These are phyloP conservation scores for Novymonas esmeraldas DNA, from an alignment of 208 protist species.

Conservation along the genomic window DNA sequence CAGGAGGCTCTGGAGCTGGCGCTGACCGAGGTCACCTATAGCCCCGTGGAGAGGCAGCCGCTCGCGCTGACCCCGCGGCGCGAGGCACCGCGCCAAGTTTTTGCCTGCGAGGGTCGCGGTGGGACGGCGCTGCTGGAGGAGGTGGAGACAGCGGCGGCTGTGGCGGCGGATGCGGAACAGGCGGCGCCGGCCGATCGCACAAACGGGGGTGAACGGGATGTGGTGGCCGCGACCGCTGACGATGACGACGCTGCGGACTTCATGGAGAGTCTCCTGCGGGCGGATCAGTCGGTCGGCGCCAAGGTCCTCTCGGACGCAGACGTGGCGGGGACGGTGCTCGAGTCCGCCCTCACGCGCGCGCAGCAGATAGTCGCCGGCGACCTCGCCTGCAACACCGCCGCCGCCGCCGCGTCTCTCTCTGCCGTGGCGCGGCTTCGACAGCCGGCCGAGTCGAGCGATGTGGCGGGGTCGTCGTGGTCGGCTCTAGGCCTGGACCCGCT, in stretches of 20 bases:
- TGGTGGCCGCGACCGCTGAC: too few species aligned
- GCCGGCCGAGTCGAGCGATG: conserved; percentile 35
- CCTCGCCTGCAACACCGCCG: conserved; percentile 19
- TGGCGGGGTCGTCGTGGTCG: conserved; percentile 45
- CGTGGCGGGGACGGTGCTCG: conserved; percentile 54
- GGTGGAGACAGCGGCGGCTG: conserved; percentile 1
- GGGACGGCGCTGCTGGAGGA: conserved; percentile 51
- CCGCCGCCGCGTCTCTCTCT: neutral
- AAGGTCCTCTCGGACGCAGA: conserved; percentile 68
- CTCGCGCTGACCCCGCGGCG: conserved; percentile 52
- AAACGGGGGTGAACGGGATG: too few species aligned
- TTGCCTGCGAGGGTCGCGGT: conserved; percentile 53
- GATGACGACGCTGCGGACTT: conserved; percentile 21
- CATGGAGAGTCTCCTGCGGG: conserved; percentile 17
- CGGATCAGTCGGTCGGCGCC: conserved; percentile 39
- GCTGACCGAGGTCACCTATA: conserved; percentile 64
- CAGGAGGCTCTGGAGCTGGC: conserved; percentile 64
- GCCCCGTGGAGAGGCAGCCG: conserved; percentile 70
- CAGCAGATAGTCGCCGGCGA: conserved; percentile 46
- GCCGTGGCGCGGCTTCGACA: conserved; percentile 1
- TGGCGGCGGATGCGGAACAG: too few species aligned
- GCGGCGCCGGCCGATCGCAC: too few species aligned
- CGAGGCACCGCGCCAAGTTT: conserved; percentile 25
- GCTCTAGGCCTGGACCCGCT: conserved; percentile 62
- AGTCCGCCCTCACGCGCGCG: conserved; percentile 50